phyloP scores from a whole-genome alignment of 2,329 filamentous ascomycete genomes.

The Aspergillus brasiliensis region DNA sequence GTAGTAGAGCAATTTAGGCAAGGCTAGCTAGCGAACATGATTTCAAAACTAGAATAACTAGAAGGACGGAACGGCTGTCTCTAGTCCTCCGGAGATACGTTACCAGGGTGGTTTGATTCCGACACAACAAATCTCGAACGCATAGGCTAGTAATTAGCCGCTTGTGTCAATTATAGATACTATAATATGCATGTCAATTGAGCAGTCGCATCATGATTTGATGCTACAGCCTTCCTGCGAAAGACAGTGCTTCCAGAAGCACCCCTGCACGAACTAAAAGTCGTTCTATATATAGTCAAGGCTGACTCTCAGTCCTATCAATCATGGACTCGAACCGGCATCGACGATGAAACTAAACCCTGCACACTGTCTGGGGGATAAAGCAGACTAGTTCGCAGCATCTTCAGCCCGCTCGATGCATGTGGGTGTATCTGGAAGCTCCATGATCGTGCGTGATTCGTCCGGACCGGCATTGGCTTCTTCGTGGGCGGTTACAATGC shows the following conservation, averaged over 20 bases:
- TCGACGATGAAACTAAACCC: not conserved
- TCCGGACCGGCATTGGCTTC: not conserved
- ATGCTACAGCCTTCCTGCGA: not conserved
- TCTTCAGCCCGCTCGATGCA: not conserved
- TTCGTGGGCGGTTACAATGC: conserved; percentile 8
- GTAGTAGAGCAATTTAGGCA: not conserved
- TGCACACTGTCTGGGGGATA: not conserved
- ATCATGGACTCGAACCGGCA: not conserved
- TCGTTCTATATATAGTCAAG: not conserved
- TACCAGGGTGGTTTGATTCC: not conserved
- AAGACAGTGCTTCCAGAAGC: not conserved
- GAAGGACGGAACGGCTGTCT: not conserved
- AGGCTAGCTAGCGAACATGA: not conserved
- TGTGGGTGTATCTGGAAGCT: conserved; percentile 5
- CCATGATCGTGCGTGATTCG: not conserved
- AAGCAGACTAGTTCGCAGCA: not conserved
- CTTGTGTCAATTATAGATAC: too few species aligned
- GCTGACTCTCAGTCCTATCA: not conserved
- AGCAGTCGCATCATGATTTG: not conserved
- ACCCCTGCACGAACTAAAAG: not conserved
- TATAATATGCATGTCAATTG: too few species aligned
- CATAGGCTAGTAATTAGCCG: too few species aligned
- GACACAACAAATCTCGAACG: not conserved
- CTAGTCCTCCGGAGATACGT: not conserved
- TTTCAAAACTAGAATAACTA: not conserved